Evolutionary conservation across 2,329 filamentous ascomycete genomes (phyloP), one percentile per base, ranked within the genome.

Genomic region (Epichloe sp.): DNA sequence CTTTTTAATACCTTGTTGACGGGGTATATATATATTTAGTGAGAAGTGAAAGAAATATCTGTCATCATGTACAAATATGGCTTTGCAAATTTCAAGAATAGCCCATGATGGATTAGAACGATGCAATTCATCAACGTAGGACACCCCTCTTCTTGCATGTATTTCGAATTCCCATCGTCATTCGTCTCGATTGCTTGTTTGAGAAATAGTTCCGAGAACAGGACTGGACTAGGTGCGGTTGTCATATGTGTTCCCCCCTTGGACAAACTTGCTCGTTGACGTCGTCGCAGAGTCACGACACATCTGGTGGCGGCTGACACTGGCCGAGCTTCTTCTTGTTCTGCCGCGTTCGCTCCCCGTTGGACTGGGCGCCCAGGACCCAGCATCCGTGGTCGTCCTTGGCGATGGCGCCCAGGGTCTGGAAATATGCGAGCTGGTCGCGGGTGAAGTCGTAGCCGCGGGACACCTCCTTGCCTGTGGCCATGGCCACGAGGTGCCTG

Each of bases 401-500:
- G 10, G 56, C 56, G 3, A 53, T 54, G 17, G 60, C 69, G 0
- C 45, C 46, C 4, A 51, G 12, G 1, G n/a, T 12, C n/a, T 36
- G 17, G 19, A 53, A 53, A 34, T 51, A 49, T 0, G 17, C 21
- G 15, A 49, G 4, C 21, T 51, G 49, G 11, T 53, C 49, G 6
- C 12, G 3, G 11, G 52, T 51, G 19, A 51, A 53, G 3, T 11
- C n/a, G 36, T 42, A 44, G 5, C 8, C 3, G 8, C 31, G 31
- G 34, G 5, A 11, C 2, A 11, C 7, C 21, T 46, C 48, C 6
- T 37, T 21, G 15, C 44, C 46, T 3, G 38, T 26, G 6, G 6
- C n/a, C 36, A 46, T 23, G 15, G 17, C 41, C 45, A 93, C 88
- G 44, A 91, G 74, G 64, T 96, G 90, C 53, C 79, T 76, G 0